These are phyloP conservation scores for Raphanus hybrid DNA, from an alignment of 441 rosid species.

Conservation along the genomic window DNA sequence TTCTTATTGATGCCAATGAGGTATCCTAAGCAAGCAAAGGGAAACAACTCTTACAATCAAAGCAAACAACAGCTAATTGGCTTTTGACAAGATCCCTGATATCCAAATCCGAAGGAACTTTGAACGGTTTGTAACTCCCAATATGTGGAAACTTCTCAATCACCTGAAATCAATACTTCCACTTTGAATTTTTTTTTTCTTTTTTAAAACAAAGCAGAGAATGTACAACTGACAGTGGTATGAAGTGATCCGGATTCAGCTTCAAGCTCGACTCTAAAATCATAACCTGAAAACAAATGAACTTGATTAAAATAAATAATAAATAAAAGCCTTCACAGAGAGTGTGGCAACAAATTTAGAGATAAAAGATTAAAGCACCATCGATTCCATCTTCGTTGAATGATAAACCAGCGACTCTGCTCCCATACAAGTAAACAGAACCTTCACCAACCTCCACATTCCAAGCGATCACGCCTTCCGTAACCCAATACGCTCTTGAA, in stretches of 20 bases:
- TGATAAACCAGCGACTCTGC: slow-evolving; percentile 62
- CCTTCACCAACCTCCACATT: slow-evolving; percentile 70
- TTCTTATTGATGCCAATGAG: slow-evolving; percentile 14
- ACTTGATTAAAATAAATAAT: slow-evolving; percentile 13
- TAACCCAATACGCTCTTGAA: slow-evolving; percentile 83
- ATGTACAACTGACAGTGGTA: slow-evolving; percentile 44
- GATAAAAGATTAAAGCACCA: slow-evolving; percentile 49
- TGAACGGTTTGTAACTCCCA: slow-evolving; percentile 63
- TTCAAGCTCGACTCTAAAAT: slow-evolving; percentile 63
- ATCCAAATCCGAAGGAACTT: slow-evolving; percentile 64
- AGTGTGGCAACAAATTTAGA: slow-evolving; percentile 10
- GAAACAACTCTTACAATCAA: slow-evolving; percentile 52
- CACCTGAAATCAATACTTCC: slow-evolving; percentile 54
- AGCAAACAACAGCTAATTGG: slow-evolving; percentile 77
- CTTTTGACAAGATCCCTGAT: slow-evolving; percentile 67
- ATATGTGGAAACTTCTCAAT: slow-evolving; percentile 87
- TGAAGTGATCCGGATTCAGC: slow-evolving; percentile 59
- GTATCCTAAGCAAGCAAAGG: slow-evolving; percentile 12
- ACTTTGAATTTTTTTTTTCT: neutral
- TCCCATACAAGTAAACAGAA: slow-evolving; percentile 76
- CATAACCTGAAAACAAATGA: slow-evolving; percentile 60
- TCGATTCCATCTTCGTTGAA: slow-evolving; percentile 57
- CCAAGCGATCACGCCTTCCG: slow-evolving; percentile 73
- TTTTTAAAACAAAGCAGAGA: neutral
- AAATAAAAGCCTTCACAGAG: slow-evolving; percentile 1